Evolutionary conservation across 495 filamentous ascomycete genomes (phyloP), one percentile per base, ranked within the genome.

Genomic region (Sabuloglossum arenarium): DNA sequence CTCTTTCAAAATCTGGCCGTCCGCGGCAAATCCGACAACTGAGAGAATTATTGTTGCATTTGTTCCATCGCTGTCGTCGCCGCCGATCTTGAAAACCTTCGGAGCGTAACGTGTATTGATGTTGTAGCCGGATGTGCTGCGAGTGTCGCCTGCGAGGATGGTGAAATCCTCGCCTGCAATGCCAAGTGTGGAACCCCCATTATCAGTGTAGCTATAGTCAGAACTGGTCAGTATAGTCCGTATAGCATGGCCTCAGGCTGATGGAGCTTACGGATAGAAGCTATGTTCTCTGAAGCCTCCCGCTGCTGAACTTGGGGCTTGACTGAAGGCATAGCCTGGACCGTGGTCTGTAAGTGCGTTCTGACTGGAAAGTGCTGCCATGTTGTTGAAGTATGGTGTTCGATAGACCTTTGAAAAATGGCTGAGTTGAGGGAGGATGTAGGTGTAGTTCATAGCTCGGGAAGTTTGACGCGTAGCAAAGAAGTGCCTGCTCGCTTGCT

Each of bases 61-160:
- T 34, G 85, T 82, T 58, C 85, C 85, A 34, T 84, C 78, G 62
- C 90, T 86, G 53, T 82, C 81, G 55, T 88, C 85, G 53, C 86
- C 87, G 34, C 93, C 91, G 63, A 98, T 94, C 70, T 84, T 86
- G 79, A 93, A 97, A 39, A 98, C 83, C 69, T 98, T 98, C 32
- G 88, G 90, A 34, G 84, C 77, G 72, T 84, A 88, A 53, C 91
- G 84, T 28, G 88, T 86, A 74, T 97, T 94, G 79, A 98, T 98
- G 75, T 84, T 97, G 79, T 97, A 98, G 66, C 91, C 91, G 42
- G 82, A 80, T 46, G 90, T 94, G 57, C 85, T 83, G 61, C 91
- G 85, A 57, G 91, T 98, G 71, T 98, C 91, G 68, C 91, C 91
- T 46, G 91, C 91, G 65, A 98, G 76, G 69, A 98, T 89, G 56